Evolutionary conservation across 139 green algal species (phyloP), one percentile per base, ranked within the genome.

Genomic region (Micractinium sp.): DNA sequence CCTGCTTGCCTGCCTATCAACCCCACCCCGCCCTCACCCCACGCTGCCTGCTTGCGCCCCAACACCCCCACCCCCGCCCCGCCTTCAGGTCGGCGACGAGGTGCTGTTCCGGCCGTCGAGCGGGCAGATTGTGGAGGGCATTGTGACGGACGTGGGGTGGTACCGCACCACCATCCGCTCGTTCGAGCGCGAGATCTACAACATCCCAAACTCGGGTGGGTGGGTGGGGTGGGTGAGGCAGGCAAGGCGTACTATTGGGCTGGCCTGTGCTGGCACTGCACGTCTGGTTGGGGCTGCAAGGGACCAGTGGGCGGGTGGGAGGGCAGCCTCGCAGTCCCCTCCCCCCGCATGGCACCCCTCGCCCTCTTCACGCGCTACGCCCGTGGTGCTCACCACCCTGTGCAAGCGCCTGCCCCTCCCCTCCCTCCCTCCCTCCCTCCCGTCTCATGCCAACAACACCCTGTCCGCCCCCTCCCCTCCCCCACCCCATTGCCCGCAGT

Each of bases 121-220:
- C 69, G 93, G 90, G 19, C 91, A 95, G 80, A 81, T 90, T 20
- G 94, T 99, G 56, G 96, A 98, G 91, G 97, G 97, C 87, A 97
- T 98, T 77, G 96, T 99, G 77, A 67, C 97, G 31, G 96, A 99
- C 83, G 96, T 99, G 20, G 97, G 97, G 15, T 99, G 97, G 97
- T 98, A 98, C 93, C 91, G 96, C 61, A 98, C 96, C 39, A 95
- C 92, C 86, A 96, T 97, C 86, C 91, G 96, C 35, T 97, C 94
- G 35, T 98, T 98, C 90, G 96, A 97, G 93, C 92, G 96, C 15
- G 94, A 96, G 82, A 93, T 95, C 83, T 95, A 90, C 91, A 91
- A 78, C 77, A 95, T 95, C 88, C 93, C 93, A 41, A 95, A 95
- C 85, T 95, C 93, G 9, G 86, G 86, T 89, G 74, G 13, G 85